Evolutionary conservation across 192 early-diverging fungal species (phyloP), one percentile per base, ranked within the genome.

Genomic region (Entomortierella beljakovae): DNA sequence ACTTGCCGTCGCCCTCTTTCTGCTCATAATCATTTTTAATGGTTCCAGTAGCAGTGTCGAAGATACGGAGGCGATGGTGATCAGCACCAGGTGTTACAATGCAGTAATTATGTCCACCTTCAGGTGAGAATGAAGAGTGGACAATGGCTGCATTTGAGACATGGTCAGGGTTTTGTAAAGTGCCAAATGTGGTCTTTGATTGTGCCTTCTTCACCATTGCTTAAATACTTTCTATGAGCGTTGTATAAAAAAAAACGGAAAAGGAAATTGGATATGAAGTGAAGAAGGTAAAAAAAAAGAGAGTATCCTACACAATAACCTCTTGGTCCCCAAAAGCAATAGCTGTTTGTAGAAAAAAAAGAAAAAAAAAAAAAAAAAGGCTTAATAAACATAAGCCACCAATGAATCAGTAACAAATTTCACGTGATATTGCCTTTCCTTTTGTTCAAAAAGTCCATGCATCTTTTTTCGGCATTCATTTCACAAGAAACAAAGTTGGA

Each of bases 1-100:
- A 86, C 65, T 82, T 84, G 43, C 85, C 84, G 37, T 84, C 82
- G 34, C 84, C 84, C 13, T 83, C 82, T 42, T 83, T 77, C 18
- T 82, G 71, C 23, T 82, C 82, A 43, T 83, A 86, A 59, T 86
- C 83, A 59, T 84, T 82, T 53, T 81, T 89, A 35, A 87, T 79
- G 50, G 69, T 86, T 43, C 84, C 80, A 23, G 80, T 80, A 62
- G 80, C 72, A 23, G 83, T 74, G 29, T 89, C 85, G 46, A 89
- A 89, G 58, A 89, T 71, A 32, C 86, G 81, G 13, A 89, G 74
- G 46, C 85, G 84, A 56, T 85, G 79, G 55, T 81, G 83, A 83
- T 89, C 88, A 60, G 87, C 68, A 70, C 83, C 80, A 25, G 82
- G 86, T 11, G 82, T 89, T 34, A 89, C 83, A 43, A 87, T 76